Percentiles rank a stretch among this genome's conserved stretches.
These are phyloP conservation scores for Phytopythium montanum DNA, from an alignment of 352 stramenopile genomes.

Conservation along the genomic window DNA sequence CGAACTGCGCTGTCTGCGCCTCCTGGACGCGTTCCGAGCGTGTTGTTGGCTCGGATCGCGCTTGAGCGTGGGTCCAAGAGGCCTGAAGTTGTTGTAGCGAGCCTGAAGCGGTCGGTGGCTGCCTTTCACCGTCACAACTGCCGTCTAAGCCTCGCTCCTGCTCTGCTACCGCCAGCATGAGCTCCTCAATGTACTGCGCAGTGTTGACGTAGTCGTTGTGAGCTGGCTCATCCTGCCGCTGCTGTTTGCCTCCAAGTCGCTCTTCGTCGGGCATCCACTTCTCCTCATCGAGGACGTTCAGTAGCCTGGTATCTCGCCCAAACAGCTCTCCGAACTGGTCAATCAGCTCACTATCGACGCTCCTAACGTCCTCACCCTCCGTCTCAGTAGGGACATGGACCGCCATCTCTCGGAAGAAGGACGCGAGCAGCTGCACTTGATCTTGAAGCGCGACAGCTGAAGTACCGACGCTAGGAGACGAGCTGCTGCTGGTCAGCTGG, in stretches of 20 bases:
- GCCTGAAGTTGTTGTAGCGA: constrained; percentile 17
- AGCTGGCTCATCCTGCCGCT: not conserved
- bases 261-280: constrained; percentile 36
- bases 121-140: not conserved
- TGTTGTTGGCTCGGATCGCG: constrained; percentile 6
- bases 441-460: constrained; percentile 5
- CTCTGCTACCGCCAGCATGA: constrained; percentile 31
- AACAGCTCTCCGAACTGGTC: constrained; percentile 43
- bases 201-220: constrained; percentile 41
- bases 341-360: constrained; percentile 22
- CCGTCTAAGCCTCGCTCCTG: constrained; percentile 8
- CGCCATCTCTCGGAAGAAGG: constrained; percentile 60
- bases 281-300: constrained; percentile 46
- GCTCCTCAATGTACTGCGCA: constrained; percentile 38
- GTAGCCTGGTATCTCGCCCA: constrained; percentile 28
- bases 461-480: too few relatives aligned
- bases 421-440: constrained; percentile 21
- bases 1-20: not conserved
- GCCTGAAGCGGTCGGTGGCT: constrained; percentile 1
- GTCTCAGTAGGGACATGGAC: constrained; percentile 23
- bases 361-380: constrained; percentile 10
- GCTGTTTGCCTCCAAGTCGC: constrained; percentile 13
- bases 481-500: not conserved
- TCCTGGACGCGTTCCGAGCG: constrained; percentile 9
- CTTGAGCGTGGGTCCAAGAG: constrained; percentile 28